Base-by-base conservation (phyloP, 371 early-diverging fungal species). In the Rhizopus sp. region DNA sequence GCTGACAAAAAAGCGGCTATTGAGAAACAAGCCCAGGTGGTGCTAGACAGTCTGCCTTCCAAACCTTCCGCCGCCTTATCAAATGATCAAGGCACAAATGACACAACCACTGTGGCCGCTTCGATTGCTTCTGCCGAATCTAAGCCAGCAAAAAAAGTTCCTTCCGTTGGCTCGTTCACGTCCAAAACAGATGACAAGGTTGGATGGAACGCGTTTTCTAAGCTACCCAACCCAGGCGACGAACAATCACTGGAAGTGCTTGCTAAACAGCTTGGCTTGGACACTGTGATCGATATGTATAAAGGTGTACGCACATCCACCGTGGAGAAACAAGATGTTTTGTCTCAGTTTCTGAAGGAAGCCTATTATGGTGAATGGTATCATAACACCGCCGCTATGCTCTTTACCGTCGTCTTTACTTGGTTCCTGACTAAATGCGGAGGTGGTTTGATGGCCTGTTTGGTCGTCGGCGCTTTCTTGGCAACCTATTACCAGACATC, bases 401-500 rank as follows among this genome's bases (percentile, higher is more conserved):
- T 69, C 15, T 61, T 73, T 41, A 59, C 70, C 3, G 70, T 73
- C 9, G 53, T 69, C 7, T 64, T 73, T 29, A 73, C 69, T 38
- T 73, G 70, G 70, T 15, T 73, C 10, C 34, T 73, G 40, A 68
- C 73, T 8, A 48, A 57, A 35, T 67, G 69, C 16, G 73, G 73
- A 6, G 70, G 67, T 29, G 73, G 73, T 7, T 46, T 73, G 15
- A 62, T 64, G 64, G 59, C 68, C 17, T 71, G 80, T 50, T 59
- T 79, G 17, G 74, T 79, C 3, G 56, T 79, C 40, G 74, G 77
- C 39, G 77, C 77, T 7, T 76, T 79, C 50, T 55, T 74, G 23
- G 87, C 84, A 30, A 89, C 88, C 4, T 92, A 89, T 59, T 91
- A 91, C 64, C 84, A 85, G 62, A 89, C 87, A 56, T 88, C 91